Conservation (phyloP, 1,284 basidiomycete species). For the Heterobasidion parviporum region DNA sequence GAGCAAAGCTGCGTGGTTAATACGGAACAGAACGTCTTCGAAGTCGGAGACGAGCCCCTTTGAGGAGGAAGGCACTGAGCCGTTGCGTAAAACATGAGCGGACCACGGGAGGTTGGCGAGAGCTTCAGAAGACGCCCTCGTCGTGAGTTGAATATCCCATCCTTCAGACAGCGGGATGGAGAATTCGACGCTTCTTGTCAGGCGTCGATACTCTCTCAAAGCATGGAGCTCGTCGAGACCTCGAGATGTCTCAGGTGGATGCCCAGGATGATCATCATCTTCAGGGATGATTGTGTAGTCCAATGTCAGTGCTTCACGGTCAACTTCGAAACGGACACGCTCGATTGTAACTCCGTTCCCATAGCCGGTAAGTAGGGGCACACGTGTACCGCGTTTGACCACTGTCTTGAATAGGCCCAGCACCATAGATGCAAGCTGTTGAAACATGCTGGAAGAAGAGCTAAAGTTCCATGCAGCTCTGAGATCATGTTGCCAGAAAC, state of each 20-base stretch:
- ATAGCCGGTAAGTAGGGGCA: conserved; percentile 73
- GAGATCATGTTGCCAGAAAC: conserved; percentile 96
- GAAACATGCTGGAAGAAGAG: conserved; percentile 44
- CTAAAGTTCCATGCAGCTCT: conserved; percentile 80
- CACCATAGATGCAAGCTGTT: conserved; percentile 78
- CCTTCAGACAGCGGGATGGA: conserved; percentile 71
- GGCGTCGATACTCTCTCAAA: conserved; percentile 53
- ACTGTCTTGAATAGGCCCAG: conserved; percentile 75
- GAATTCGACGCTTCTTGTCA: conserved; percentile 76
- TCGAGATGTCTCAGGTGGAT: conserved; percentile 25
- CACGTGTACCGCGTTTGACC: conserved; percentile 60
- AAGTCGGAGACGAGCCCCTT: conserved; percentile 18
- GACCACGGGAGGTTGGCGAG: conserved; percentile 75
- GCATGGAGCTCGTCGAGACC: conserved; percentile 54
- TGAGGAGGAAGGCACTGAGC: conserved; percentile 22
- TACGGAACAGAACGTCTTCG: conserved; percentile 58
- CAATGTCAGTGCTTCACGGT: conserved; percentile 75
- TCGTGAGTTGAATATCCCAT: conserved; percentile 83
- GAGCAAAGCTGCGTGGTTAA: conserved; percentile 65
- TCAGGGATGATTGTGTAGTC: conserved; percentile 83
- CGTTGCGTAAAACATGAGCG: conserved; percentile 52
- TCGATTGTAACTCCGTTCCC: conserved; percentile 81
- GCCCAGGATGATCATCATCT: conserved; percentile 44
- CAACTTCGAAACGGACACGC: conserved; percentile 68
- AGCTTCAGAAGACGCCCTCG: conserved; percentile 61